Base-by-base conservation (phyloP, 495 filamentous ascomycete species). In the Aspergillus asperescens region DNA sequence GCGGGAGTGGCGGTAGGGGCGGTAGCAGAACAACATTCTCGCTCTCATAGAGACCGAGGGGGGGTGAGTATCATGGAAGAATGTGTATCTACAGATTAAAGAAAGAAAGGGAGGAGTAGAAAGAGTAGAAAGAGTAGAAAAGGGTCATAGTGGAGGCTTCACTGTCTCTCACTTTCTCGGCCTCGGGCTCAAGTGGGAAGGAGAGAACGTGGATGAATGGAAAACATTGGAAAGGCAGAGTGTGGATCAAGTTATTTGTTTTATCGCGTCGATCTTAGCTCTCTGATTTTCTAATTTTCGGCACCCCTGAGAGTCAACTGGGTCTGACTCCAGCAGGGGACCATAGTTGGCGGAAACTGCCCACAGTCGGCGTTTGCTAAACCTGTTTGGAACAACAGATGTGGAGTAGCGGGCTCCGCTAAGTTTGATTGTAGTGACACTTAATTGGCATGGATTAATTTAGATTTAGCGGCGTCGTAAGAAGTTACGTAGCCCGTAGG, bases 21-120 rank as follows among this genome's bases (percentile, higher is more conserved):
- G 69, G 61, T 45, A 54, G 51, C 67, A 49, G 48, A 84, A 59
- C 56, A 87, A 50, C 27, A 7, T 49, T 34, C 37, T 50, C 18
- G 27, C 15, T 39, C 15, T 41, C 7, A 22, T 23, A 16, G n/a
- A n/a, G n/a, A n/a, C n/a, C n/a, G n/a, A n/a, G n/a, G n/a, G n/a
- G n/a, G n/a, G n/a, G n/a, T n/a, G n/a, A n/a, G n/a, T n/a, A n/a
- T n/a, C n/a, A n/a, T n/a, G n/a, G n/a, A n/a, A n/a, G n/a, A n/a
- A n/a, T n/a, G n/a, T n/a, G n/a, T n/a, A n/a, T n/a, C n/a, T n/a
- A n/a, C n/a, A n/a, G n/a, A n/a, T n/a, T n/a, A n/a, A n/a, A n/a
- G 25, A 7, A 7, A 28, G 25, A 32, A 12, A 24, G 31, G 7
- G 16, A 16, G 15, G 18, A 10, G 32, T 20, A 6, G 18, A 12